phyloP scores from a whole-genome alignment of 2,329 filamentous ascomycete genomes.

The Apiospora kogelbergensis region DNA sequence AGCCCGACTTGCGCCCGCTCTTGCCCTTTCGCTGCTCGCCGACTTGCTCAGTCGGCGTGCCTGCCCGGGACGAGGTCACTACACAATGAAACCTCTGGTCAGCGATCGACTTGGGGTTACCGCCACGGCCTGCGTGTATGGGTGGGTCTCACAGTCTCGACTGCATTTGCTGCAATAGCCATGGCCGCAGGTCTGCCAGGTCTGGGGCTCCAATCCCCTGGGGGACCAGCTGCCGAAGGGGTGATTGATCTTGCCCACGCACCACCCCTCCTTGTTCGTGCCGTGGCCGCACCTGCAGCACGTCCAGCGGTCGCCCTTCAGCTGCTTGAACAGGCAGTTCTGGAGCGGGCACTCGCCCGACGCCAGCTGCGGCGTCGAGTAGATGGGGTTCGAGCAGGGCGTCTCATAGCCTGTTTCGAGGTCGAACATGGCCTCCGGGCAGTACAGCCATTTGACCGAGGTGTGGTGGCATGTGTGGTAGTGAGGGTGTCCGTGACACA shows the following conservation, averaged over 20 bases:
- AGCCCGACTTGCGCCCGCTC: conserved; percentile 36
- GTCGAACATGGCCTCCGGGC: conserved; percentile 48
- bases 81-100: not conserved
- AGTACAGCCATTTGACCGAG: conserved; percentile 57
- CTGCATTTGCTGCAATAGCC: conserved; percentile 52
- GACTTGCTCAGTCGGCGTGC: conserved; percentile 38
- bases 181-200: conserved; percentile 46
- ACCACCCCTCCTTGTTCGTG: conserved; percentile 55
- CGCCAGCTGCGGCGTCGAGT: conserved; percentile 44
- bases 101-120: not conserved
- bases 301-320: conserved; percentile 48
- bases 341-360: conserved; percentile 47
- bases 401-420: conserved; percentile 49
- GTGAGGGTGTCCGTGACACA: conserved; percentile 57
- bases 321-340: conserved; percentile 50
- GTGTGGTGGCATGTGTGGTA: conserved; percentile 53
- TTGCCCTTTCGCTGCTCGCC: conserved; percentile 38
- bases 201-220: conserved; percentile 31
- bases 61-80: conserved; percentile 32
- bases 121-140: conserved; percentile 20
- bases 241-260: conserved; percentile 36
- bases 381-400: conserved; percentile 49
- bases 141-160: conserved; percentile 31
- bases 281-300: conserved; percentile 54
- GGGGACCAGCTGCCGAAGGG: conserved; percentile 14